phyloP scores from a whole-genome alignment of 192 early-diverging fungal species.

The Linnemannia schmuckeri region DNA sequence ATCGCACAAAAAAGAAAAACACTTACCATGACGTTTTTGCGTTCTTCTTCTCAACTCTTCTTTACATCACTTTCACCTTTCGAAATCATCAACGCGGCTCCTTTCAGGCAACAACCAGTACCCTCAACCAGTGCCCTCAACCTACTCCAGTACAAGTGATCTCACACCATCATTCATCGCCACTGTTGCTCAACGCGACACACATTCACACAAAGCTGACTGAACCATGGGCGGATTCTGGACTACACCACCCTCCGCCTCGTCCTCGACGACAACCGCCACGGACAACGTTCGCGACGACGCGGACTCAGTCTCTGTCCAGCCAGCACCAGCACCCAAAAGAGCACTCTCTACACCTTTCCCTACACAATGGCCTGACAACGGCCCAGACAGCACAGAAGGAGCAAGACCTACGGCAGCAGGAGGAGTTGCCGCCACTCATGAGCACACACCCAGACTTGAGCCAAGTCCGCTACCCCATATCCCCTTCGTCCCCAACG shows the following conservation, averaged over 20 bases:
- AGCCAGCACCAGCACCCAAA: conserved; percentile 28
- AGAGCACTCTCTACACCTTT: conserved; percentile 35
- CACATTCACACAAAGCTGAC: not conserved
- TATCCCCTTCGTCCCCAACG: conserved; percentile 38
- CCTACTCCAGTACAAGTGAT: not conserved
- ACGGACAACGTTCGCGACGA: not conserved
- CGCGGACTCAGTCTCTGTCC: conserved; percentile 22
- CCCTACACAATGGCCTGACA: conserved; percentile 16
- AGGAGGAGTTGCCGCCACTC: not conserved
- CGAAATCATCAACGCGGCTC: not conserved
- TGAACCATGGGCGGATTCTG: conserved; percentile 49
- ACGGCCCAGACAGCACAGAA: not conserved
- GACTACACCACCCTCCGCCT: conserved; percentile 19
- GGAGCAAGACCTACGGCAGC: not conserved
- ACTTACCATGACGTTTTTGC: not conserved
- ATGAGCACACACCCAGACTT: conserved; percentile 10
- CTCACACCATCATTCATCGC: not conserved
- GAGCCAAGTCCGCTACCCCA: conserved; percentile 20
- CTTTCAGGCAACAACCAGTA: not conserved
- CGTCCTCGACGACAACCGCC: conserved; percentile 8
- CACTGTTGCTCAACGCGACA: not conserved
- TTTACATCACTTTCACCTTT: not conserved
- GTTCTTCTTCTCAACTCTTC: not conserved
- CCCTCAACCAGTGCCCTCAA: not conserved
- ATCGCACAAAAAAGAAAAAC: not conserved